A percentile compares a stretch with the other conserved stretches of the same genome.
Conservation (phyloP, 768 basidiomycete genomes). For the Albatrellus ellisii region DNA sequence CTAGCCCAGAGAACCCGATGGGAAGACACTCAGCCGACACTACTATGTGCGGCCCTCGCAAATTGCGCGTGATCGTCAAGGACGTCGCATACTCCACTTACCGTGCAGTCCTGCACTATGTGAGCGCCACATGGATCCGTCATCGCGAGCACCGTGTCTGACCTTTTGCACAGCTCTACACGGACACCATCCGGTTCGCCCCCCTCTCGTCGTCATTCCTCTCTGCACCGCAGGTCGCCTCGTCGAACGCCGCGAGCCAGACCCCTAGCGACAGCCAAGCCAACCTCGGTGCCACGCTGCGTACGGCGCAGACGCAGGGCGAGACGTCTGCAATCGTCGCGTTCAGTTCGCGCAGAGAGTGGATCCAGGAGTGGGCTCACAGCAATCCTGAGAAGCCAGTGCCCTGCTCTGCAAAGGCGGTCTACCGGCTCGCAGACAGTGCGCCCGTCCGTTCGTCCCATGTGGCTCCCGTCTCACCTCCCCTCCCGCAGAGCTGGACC, state of each 20-base stretch:
- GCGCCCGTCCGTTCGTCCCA: conserved; percentile 22
- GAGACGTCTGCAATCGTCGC: conserved; percentile 11
- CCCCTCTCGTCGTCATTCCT: conserved; percentile 65
- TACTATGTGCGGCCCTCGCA: conserved; percentile 26
- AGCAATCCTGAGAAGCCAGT: conserved; percentile 47
- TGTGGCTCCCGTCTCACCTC: too few species aligned
- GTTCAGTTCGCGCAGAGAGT: conserved; percentile 39
- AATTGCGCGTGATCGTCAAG: conserved; percentile 36
- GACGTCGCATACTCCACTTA: conserved; percentile 55
- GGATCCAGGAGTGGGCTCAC: conserved; percentile 60
- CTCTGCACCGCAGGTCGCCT: conserved; percentile 10
- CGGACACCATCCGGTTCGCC: conserved; percentile 73
- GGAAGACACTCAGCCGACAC: neutral
- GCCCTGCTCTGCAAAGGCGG: conserved; percentile 77
- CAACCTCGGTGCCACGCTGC: conserved; percentile 13
- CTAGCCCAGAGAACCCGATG: conserved; percentile 24
- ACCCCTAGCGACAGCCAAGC: conserved; percentile 25
- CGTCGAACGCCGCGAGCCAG: conserved; percentile 8
- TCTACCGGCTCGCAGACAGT: conserved; percentile 78
- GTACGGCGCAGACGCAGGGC: conserved; percentile 11
- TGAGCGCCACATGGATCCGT: conserved; percentile 17
- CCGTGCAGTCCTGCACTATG: conserved; percentile 65
- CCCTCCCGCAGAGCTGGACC: conserved; percentile 50
- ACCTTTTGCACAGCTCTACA: conserved; percentile 48
- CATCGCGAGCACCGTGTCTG: neutral